Percentiles rank a stretch among this genome's conserved stretches.
These are phyloP conservation scores for Hypoxylon fuscum DNA, from an alignment of 495 filamentous ascomycete species.

Conservation along the genomic window DNA sequence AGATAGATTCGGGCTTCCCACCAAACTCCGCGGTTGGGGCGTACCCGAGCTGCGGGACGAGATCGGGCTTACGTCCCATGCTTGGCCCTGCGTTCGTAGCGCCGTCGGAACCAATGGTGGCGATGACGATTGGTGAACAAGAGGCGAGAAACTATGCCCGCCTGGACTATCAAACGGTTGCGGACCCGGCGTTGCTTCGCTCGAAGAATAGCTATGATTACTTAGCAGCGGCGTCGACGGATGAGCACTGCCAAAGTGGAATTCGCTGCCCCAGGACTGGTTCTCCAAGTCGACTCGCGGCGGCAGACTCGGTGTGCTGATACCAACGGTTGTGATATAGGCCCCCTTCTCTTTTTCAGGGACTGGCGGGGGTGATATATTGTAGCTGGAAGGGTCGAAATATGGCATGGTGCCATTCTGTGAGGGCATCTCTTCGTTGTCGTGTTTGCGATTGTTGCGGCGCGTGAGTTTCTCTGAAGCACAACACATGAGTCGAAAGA, in stretches of 20 bases:
- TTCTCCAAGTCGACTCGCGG: slow-evolving; percentile 4
- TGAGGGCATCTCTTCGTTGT: slow-evolving; percentile 4
- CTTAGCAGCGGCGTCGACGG: slow-evolving; percentile 14
- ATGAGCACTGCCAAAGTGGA: background rate
- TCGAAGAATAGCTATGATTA: background rate
- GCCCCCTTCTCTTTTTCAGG: slow-evolving; percentile 14
- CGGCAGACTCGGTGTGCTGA: slow-evolving; percentile 3
- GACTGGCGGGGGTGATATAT: slow-evolving; percentile 3
- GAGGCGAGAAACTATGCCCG: background rate
- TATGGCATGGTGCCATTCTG: slow-evolving; percentile 15
- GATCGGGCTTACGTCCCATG: background rate
- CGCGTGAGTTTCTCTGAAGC: slow-evolving; percentile 25
- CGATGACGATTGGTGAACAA: background rate
- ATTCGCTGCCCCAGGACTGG: slow-evolving; percentile 13
- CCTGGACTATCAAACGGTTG: background rate
- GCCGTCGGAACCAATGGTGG: background rate
- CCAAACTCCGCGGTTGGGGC: slow-evolving; percentile 16
- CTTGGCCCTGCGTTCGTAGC: background rate
- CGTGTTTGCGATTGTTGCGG: slow-evolving; percentile 17
- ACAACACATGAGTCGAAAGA: background rate
- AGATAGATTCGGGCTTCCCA: slow-evolving; percentile 13
- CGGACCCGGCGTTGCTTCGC: background rate
- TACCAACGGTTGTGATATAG: background rate
- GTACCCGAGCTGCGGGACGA: slow-evolving; percentile 6
- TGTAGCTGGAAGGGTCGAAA: slow-evolving; percentile 12